These are phyloP conservation scores for Penicillium rolfsii DNA, from an alignment of 2,329 filamentous ascomycete species.

Conservation along the genomic window DNA sequence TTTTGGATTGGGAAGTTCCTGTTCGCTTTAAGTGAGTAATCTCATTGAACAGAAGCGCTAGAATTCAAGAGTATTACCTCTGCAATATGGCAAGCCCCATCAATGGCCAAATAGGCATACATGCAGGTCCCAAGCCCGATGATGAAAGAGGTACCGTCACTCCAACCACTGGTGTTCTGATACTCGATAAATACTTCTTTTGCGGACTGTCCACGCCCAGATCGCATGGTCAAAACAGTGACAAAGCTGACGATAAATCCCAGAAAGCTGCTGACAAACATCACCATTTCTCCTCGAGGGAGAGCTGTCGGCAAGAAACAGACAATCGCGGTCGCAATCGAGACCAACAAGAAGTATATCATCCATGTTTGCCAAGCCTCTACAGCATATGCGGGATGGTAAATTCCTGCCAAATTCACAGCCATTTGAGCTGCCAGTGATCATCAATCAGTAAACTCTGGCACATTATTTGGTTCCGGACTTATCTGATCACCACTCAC, in stretches of 20 bases:
- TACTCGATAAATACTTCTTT: background rate
- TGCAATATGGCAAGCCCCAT: slow-evolving; percentile 31
- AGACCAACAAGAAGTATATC: background rate
- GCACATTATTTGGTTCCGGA: background rate
- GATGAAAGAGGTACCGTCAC: slow-evolving; percentile 27
- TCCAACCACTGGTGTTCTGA: slow-evolving; percentile 33
- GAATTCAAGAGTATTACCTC: slow-evolving; percentile 18
- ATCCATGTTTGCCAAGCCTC: background rate
- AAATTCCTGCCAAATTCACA: background rate
- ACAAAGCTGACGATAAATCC: slow-evolving; percentile 34
- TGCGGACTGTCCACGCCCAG: background rate
- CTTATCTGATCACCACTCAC: background rate
- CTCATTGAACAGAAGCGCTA: background rate
- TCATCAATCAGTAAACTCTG: background rate
- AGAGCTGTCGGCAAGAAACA: slow-evolving; percentile 5
- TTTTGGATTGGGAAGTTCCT: background rate
- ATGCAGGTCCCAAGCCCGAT: slow-evolving; percentile 32
- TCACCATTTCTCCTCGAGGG: slow-evolving; percentile 18
- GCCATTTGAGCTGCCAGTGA: background rate
- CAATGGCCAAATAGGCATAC: slow-evolving; percentile 31
- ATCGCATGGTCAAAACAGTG: slow-evolving; percentile 28
- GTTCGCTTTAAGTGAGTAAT: background rate
- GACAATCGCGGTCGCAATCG: background rate
- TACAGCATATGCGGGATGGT: background rate
- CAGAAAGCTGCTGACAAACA: slow-evolving; percentile 24